These are phyloP conservation scores for Penicillium thymicola DNA, from an alignment of 2,329 filamentous ascomycete species.

Conservation along the genomic window DNA sequence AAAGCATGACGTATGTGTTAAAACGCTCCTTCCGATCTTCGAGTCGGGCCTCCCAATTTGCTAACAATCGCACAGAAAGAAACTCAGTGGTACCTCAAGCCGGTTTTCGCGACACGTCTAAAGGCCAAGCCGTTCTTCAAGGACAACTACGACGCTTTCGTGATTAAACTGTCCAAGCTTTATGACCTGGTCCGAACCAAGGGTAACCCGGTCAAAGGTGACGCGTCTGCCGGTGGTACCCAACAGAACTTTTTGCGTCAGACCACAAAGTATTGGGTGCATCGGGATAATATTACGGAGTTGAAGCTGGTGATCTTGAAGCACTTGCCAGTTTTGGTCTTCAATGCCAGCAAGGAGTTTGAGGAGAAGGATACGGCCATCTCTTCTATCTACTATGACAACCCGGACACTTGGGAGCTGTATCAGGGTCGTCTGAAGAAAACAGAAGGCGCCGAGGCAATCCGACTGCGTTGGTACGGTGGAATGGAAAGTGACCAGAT, in stretches of 20 bases:
- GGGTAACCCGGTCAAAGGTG: constrained; percentile 87
- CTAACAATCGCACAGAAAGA: constrained; percentile 63
- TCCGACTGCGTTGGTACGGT: constrained; percentile 94
- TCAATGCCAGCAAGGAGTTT: constrained; percentile 96
- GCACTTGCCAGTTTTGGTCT: constrained; percentile 93
- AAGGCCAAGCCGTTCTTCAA: constrained; percentile 98
- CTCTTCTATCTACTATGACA: constrained; percentile 98
- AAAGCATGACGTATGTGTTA: constrained; percentile 80
- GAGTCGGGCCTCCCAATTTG: background rate
- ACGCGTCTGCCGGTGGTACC: constrained; percentile 82
- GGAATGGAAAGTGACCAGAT: constrained; percentile 94
- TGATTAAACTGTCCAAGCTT: constrained; percentile 89
- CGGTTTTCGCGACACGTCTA: constrained; percentile 90
- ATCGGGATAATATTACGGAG: constrained; percentile 97
- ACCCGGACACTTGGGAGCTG: constrained; percentile 86
- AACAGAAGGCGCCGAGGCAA: constrained; percentile 94
- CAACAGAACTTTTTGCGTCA: constrained; percentile 96
- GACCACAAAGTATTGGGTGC: constrained; percentile 99
- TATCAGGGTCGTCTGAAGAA: constrained; percentile 95
- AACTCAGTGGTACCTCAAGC: constrained; percentile 88
- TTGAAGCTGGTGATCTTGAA: constrained; percentile 97
- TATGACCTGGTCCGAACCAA: constrained; percentile 93
- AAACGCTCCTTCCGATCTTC: background rate
- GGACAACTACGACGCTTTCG: constrained; percentile 95
- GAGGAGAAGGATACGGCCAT: constrained; percentile 87